Conservation (phyloP, 1,284 basidiomycete species). For the Peniophora sp. region DNA sequence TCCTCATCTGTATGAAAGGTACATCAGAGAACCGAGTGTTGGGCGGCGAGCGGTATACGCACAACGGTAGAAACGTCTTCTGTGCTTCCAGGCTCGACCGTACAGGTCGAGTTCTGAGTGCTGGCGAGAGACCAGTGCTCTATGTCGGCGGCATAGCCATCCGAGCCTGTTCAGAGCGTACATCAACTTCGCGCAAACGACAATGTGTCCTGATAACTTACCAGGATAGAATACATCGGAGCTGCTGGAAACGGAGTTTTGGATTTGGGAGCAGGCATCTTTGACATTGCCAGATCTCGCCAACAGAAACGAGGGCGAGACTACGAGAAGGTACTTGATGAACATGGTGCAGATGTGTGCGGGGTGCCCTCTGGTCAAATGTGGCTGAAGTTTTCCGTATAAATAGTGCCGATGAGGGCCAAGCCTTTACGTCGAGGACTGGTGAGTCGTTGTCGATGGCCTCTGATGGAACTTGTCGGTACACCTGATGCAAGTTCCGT, state of each 20-base stretch:
- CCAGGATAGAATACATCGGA: conserved; percentile 21
- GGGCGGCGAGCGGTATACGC: neutral
- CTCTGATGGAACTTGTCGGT: too few species aligned
- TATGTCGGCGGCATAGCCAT: conserved; percentile 28
- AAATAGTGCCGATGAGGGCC: too few species aligned
- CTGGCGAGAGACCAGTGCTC: conserved; percentile 38
- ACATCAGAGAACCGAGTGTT: neutral
- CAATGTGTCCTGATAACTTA: conserved; percentile 5
- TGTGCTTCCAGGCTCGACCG: conserved; percentile 40
- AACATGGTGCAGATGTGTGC: too few species aligned
- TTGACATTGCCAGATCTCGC: neutral
- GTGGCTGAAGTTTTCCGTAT: too few species aligned
- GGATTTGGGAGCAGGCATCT: neutral
- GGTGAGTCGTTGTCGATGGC: too few species aligned
- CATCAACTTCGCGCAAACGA: neutral
- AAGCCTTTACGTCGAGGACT: too few species aligned
- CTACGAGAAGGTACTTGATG: too few species aligned
- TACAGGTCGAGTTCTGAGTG: conserved; percentile 31
- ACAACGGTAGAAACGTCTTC: conserved; percentile 37
- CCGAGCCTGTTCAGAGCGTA: conserved; percentile 8
- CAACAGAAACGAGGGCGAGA: too few species aligned
- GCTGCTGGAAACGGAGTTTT: conserved; percentile 2
- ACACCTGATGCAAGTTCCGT: too few species aligned
- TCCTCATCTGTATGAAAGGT: conserved; percentile 27
- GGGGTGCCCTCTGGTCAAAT: too few species aligned